These are phyloP conservation scores for Dactylis glomerata DNA, from an alignment of 176 grass and related monocot genomes.

Conservation along the genomic window DNA sequence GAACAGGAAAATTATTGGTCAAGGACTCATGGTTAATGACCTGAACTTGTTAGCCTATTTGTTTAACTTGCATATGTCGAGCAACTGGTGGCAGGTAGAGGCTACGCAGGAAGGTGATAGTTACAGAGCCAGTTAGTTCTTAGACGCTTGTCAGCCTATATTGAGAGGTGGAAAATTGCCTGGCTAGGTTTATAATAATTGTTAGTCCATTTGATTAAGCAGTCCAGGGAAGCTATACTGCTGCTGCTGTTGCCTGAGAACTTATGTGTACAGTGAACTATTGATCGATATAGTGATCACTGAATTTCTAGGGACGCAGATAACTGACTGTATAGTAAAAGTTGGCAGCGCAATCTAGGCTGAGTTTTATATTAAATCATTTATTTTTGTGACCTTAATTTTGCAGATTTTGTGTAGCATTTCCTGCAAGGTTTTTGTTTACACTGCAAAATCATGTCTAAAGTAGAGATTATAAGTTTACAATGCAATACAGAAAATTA, in stretches of 20 bases:
- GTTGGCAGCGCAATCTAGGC: background rate
- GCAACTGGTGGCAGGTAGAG: background rate
- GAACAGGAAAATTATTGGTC: background rate
- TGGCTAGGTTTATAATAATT: background rate
- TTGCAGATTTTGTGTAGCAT: background rate
- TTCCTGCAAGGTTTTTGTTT: background rate
- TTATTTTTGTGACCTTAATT: background rate
- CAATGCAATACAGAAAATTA: background rate
- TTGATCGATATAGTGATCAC: background rate
- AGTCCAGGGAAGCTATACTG: background rate
- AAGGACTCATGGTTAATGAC: background rate
- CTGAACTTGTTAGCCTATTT: background rate
- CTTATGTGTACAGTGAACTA: background rate
- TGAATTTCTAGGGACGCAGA: background rate
- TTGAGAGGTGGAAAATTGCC: background rate
- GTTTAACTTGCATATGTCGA: background rate
- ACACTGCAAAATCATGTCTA: background rate
- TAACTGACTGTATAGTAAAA: background rate
- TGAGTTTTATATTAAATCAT: background rate
- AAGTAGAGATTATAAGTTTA: background rate
- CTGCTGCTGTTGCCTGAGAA: background rate
- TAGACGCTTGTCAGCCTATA: background rate
- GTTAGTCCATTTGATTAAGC: background rate
- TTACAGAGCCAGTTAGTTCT: background rate
- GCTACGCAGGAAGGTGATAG: background rate